Base-by-base conservation (phyloP, 2,329 filamentous ascomycete genomes). In the Penicillium sp. region DNA sequence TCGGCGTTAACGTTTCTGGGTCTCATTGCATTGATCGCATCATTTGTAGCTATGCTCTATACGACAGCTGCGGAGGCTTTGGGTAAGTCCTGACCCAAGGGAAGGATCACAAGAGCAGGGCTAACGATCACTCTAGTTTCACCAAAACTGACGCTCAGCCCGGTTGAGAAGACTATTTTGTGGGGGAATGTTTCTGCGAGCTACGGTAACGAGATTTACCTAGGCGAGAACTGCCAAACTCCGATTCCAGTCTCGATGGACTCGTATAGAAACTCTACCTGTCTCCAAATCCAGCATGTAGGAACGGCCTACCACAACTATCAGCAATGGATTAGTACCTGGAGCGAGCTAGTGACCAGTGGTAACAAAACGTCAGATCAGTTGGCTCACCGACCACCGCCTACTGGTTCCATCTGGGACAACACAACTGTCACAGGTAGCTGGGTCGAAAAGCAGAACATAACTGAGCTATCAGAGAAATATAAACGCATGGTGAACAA, bases 41-140 rank as follows among this genome's bases (percentile, higher is more conserved):
- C 89, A 0, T 59, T 92, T 2, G 78, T 86, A 1, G 85, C 87
- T 0, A 86, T 89, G 66, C 80, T 93, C 6, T 95, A 93, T 69
- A 91, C 88, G 0, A 89, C 89, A 2, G 90, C 90, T 0, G 88
- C 88, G 0, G 88, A 91, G 61, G 87, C 89, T 9, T 78, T 93
- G 67, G 78, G 78, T 80, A 59, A 49, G 70, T 67, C 3, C 1
- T 7, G 11, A 5, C 23, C 4, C 16, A 31, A 31, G 13, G 19
- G 1, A 13, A 13, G 39, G 7, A 19, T 2, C 5, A 13, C n/a
- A 16, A 37, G 3, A 10, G 19, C 1, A 23, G 5, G 11, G 19
- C 39, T 42, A 42, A 42, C 23, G 4, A 33, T 39, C 9, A 4
- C 19, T 8, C 9, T 3, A 72, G 88, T 93, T 0, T 82, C 89